These are phyloP conservation scores for Kwoniella pini DNA, from an alignment of 768 basidiomycete species.

Conservation along the genomic window DNA sequence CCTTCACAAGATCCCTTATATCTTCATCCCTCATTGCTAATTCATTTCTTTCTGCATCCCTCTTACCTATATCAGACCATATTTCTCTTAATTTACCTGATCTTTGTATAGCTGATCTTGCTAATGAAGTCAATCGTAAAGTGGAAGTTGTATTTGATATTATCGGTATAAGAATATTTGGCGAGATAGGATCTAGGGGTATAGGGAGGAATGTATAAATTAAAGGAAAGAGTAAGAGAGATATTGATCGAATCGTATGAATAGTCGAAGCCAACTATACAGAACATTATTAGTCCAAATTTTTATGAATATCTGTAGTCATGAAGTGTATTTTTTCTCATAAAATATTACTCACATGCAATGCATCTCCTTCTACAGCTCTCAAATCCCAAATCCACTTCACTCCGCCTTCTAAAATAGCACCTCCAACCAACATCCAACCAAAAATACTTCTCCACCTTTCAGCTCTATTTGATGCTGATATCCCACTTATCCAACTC, in stretches of 20 bases:
- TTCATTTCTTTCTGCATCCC: conserved; percentile 8
- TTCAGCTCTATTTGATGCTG: conserved; percentile 2
- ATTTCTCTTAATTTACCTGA: conserved; percentile 7
- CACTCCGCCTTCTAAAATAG: conserved; percentile 23
- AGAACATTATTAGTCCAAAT: background rate
- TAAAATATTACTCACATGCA: conserved; percentile 45
- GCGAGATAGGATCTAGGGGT: background rate
- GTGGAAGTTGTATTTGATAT: conserved; percentile 29
- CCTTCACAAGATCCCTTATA: conserved; percentile 17
- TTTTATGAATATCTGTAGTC: too few relatives aligned
- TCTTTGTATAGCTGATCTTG: conserved; percentile 15
- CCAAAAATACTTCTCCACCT: conserved; percentile 27
- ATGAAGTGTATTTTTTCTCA: too few relatives aligned
- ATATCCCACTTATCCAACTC: background rate
- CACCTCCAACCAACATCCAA: conserved; percentile 24
- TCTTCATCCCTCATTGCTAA: conserved; percentile 17
- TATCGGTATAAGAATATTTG: conserved; percentile 10
- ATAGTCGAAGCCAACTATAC: conserved; percentile 33
- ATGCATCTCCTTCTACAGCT: conserved; percentile 32
- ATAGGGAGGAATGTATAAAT: conserved; percentile 34
- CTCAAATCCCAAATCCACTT: conserved; percentile 36
- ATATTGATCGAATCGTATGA: conserved; percentile 33
- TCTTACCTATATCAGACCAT: conserved; percentile 5
- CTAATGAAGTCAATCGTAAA: conserved; percentile 33
- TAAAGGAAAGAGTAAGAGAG: conserved; percentile 26